A percentile compares a stretch with the other conserved stretches of the same genome.
Conservation (phyloP, 2,329 filamentous ascomycete species). For the Alternaria hordeiaustralica region DNA sequence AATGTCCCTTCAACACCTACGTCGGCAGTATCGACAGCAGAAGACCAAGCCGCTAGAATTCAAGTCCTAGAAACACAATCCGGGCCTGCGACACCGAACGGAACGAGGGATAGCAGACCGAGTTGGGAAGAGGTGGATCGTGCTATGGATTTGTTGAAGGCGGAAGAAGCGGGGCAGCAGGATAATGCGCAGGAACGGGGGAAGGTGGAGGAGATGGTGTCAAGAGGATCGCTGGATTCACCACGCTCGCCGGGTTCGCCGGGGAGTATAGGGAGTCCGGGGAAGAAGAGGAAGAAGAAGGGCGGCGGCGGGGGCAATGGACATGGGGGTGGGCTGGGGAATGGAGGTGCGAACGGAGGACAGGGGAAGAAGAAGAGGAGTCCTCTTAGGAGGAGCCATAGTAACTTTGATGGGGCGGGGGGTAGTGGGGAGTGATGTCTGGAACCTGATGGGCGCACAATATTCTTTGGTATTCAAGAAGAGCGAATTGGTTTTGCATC, state of each 20-base stretch:
- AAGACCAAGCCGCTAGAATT: constrained; percentile 38
- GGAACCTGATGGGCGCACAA: background rate
- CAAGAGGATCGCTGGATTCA: background rate
- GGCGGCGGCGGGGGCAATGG: background rate
- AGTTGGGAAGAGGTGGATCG: constrained; percentile 48
- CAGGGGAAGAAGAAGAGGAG: constrained; percentile 33
- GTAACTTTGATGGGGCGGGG: constrained; percentile 29
- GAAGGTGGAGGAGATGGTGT: background rate
- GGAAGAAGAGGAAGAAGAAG: background rate
- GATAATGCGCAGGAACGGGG: background rate
- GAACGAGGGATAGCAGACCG: constrained; percentile 47
- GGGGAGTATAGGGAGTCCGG: background rate
- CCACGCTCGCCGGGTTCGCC: background rate
- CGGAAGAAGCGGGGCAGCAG: constrained; percentile 28
- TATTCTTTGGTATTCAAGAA: background rate
- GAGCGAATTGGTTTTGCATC: background rate
- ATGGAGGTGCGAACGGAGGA: constrained; percentile 2
- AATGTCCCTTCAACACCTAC: constrained; percentile 7
- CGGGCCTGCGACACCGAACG: constrained; percentile 53
- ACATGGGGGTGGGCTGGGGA: background rate
- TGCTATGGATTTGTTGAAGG: constrained; percentile 41
- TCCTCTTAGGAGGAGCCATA: constrained; percentile 41
- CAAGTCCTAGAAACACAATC: constrained; percentile 50
- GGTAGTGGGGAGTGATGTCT: background rate
- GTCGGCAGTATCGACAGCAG: constrained; percentile 10